Evolutionary conservation across 306 rosid species (phyloP), one percentile per base, ranked within the genome.

Genomic region (Betula pendula): DNA sequence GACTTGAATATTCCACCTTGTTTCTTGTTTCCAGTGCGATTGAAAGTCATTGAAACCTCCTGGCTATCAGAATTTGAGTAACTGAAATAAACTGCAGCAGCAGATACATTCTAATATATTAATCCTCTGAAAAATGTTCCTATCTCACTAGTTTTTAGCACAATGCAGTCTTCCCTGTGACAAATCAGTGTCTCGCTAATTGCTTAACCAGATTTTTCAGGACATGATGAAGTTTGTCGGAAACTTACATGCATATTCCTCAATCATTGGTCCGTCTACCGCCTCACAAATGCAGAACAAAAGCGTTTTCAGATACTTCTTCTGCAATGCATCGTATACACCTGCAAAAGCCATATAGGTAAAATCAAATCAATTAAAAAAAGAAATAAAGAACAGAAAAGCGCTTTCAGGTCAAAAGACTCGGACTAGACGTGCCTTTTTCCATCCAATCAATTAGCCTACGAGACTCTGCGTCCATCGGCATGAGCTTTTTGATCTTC

Each of bases 381-480:
- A 71, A 31, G 2, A 8, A 60, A 65, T 47, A 35, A 2, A 60
- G 27, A 8, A 42, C 51, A 38, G 14, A 63, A 33, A 81, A 70
- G 43, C 38, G 77, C 60, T 75, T n/a, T 62, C 45, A 67, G 80
- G 40, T 11, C 24, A 66, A 45, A 49, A 33, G 24, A 31, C 49
- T 29, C 66, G 17, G 55, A 79, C 14, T 49, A 65, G 71, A 75
- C 77, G 8, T 60, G 80, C 98, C 97, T 77, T 92, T 94, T 87
- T 95, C 98, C 97, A 95, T 95, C 98, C 96, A 95, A 79, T 95
- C 98, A 75, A 95, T 90, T 69, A 92, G 89, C 77, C 97, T 87
- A 20, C 96, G 96, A 74, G 98, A 95, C 82, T 95, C 98, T 0
- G 92, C 93, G 86, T 95, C 97, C 84, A 95, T 42, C 13, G 98